Percentiles rank a stretch among this genome's conserved stretches.
Evolutionary conservation across 306 rosid genomes (phyloP).

Genomic region (Herpetospermum pedunculosum): DNA sequence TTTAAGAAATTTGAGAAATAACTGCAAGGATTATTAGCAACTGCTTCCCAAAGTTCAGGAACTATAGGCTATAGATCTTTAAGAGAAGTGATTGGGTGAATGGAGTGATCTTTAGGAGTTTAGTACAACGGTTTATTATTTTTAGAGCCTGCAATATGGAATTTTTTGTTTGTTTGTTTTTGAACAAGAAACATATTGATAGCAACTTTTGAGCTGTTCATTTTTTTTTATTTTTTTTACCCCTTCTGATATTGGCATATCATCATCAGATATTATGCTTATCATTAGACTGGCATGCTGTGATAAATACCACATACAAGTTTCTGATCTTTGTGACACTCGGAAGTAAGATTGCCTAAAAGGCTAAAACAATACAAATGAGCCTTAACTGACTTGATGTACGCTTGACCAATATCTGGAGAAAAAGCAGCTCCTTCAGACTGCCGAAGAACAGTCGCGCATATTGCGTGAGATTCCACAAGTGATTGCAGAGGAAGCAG

Average conservation of each 20-base stretch:
- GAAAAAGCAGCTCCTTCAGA: slow-evolving; percentile 55
- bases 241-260: background rate
- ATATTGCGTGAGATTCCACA: slow-evolving; percentile 51
- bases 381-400: slow-evolving; percentile 44
- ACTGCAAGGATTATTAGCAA: background rate
- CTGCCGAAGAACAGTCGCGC: slow-evolving; percentile 48
- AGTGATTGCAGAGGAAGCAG: slow-evolving; percentile 51
- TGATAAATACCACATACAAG: background rate
- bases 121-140: background rate
- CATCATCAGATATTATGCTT: background rate
- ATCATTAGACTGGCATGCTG: background rate
- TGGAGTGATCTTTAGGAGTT: background rate
- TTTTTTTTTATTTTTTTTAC: background rate
- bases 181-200: too few species aligned
- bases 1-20: too few species aligned
- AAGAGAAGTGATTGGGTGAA: background rate
- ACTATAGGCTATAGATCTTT: background rate
- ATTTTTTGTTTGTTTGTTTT: too few species aligned
- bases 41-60: background rate
- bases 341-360: background rate
- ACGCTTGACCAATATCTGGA: slow-evolving; percentile 58
- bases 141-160: background rate
- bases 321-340: background rate
- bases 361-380: background rate
- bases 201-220: background rate